phyloP scores from a whole-genome alignment of 345 rosid species.

The Tarenaya hassleriana region DNA sequence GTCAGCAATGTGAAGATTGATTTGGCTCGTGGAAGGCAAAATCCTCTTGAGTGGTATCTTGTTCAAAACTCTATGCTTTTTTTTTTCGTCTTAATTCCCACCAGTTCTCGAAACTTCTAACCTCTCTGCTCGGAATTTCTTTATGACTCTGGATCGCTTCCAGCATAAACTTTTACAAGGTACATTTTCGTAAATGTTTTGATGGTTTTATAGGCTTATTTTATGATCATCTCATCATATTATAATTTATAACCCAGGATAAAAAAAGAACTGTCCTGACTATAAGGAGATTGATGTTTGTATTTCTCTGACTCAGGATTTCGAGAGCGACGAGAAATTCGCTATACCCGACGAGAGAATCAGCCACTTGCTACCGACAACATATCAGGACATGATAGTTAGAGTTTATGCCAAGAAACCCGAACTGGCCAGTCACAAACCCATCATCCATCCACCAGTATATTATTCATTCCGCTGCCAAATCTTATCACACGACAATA shows the following conservation, averaged over 20 bases:
- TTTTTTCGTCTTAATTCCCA: background rate
- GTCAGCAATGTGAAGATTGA: constrained; percentile 85
- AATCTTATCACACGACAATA: background rate
- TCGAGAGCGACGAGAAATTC: constrained; percentile 71
- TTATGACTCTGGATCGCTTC: too few species aligned
- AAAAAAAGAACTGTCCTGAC: too few species aligned
- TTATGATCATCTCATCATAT: too few species aligned
- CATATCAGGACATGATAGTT: constrained; percentile 87
- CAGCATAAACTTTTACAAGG: constrained; percentile 97
- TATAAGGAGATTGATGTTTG: too few species aligned
- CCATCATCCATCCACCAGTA: too few species aligned
- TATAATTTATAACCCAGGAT: too few species aligned
- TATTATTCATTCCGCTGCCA: too few species aligned
- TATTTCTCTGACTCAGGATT: constrained; percentile 45
- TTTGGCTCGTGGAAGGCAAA: constrained; percentile 77
- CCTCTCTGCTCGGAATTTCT: background rate
- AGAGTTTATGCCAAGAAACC: constrained; percentile 86
- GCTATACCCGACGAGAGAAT: constrained; percentile 58
- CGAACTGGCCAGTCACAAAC: constrained; percentile 79
- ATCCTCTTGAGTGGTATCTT: constrained; percentile 91
- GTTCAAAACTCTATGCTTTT: constrained; percentile 11
- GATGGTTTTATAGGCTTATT: too few species aligned
- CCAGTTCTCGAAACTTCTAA: background rate
- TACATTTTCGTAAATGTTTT: constrained; percentile 22
- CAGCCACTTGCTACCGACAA: constrained; percentile 80